These are phyloP conservation scores for Cinnamomum micranthum DNA, from an alignment of 164 flowering plant species.

Conservation along the genomic window DNA sequence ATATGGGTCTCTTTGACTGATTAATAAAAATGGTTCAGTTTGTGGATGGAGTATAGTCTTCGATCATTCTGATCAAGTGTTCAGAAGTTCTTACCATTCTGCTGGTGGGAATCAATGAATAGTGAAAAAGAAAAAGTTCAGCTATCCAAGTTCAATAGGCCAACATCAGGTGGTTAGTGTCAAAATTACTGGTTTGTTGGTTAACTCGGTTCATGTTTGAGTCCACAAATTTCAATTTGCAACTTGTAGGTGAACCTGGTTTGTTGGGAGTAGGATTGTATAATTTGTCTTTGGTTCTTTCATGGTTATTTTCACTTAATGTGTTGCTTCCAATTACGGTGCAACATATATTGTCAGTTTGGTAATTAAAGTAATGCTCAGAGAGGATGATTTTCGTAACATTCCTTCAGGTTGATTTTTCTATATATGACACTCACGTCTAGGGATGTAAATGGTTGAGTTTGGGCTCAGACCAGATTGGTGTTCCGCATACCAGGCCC, in stretches of 20 bases:
- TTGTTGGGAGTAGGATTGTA: neutral
- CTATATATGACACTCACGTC: too few relatives aligned
- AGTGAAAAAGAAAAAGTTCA: neutral
- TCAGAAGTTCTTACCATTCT: neutral
- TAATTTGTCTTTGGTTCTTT: neutral
- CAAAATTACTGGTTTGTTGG: neutral
- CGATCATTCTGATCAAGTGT: neutral
- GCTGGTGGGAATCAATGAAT: too few relatives aligned
- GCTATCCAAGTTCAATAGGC: neutral
- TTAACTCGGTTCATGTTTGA: neutral
- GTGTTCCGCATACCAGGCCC: too few relatives aligned
- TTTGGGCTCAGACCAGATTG: too few relatives aligned
- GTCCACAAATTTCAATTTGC: neutral
- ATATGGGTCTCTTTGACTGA: neutral
- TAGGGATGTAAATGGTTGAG: too few relatives aligned
- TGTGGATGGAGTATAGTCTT: neutral
- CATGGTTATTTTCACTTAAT: neutral
- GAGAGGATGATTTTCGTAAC: neutral
- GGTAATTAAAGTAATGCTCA: neutral
- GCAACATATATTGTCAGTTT: neutral
- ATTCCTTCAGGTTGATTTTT: too few relatives aligned
- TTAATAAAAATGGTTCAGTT: too few relatives aligned
- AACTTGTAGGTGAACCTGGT: neutral
- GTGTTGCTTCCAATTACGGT: neutral
- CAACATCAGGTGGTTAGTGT: too few relatives aligned